Evolutionary conservation across 345 rosid species (phyloP).

Genomic region (Pistacia integerrima): DNA sequence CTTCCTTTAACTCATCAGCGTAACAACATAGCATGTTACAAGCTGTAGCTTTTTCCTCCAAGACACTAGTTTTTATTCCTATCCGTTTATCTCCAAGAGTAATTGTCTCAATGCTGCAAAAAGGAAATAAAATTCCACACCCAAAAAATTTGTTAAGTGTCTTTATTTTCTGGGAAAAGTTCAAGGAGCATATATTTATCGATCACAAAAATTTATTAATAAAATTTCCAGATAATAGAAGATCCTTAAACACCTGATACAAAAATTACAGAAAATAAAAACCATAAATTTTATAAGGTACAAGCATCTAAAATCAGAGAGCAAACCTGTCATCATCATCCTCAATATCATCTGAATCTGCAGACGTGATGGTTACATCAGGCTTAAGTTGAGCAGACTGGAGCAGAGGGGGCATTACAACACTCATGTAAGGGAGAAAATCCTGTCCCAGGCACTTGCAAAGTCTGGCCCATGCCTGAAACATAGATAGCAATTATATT

Average conservation of each 20-base stretch:
- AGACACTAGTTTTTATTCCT: slow-evolving; percentile 60
- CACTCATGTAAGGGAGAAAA: slow-evolving; percentile 72
- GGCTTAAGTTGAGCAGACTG: slow-evolving; percentile 80
- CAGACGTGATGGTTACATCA: slow-evolving; percentile 69
- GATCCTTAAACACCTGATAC: not conserved
- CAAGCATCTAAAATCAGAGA: slow-evolving; percentile 10
- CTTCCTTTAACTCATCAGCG: slow-evolving; percentile 68
- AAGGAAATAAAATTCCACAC: not conserved
- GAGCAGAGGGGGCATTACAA: slow-evolving; percentile 77
- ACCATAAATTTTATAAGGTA: not conserved
- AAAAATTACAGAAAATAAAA: not conserved
- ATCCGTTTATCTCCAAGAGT: slow-evolving; percentile 79
- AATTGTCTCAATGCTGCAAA: slow-evolving; percentile 68
- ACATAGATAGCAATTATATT: slow-evolving; percentile 13
- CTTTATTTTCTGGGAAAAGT: not conserved
- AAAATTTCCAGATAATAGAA: not conserved
- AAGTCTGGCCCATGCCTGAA: slow-evolving; percentile 80
- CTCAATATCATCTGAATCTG: slow-evolving; percentile 70
- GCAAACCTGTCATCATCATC: slow-evolving; percentile 70
- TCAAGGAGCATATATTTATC: not conserved
- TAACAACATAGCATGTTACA: slow-evolving; percentile 69
- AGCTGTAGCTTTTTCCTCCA: slow-evolving; percentile 73
- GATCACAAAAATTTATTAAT: not conserved
- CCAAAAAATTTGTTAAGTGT: no score
- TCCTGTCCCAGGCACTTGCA: slow-evolving; percentile 83